Evolutionary conservation across 768 basidiomycete genomes (phyloP), one percentile per base, ranked within the genome.

Genomic region (Lentinula sp.): DNA sequence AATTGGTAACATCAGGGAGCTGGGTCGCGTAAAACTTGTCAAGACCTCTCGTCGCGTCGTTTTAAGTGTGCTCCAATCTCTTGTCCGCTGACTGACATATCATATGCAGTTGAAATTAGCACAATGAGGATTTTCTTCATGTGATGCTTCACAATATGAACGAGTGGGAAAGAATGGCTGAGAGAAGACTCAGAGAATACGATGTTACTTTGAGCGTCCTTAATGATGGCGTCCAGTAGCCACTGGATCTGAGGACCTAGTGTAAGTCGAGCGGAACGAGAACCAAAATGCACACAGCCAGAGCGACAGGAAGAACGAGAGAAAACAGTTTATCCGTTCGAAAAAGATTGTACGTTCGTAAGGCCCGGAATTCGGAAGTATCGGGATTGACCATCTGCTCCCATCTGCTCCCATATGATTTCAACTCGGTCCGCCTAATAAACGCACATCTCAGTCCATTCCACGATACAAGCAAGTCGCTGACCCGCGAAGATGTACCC

Each of bases 11-110:
- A 54, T 54, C 18, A 18, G 20, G 50, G 35, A 33, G n/a, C 33
- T 16, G 28, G 39, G 56, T 15, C 35, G 35, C 64, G 46, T 13
- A 41, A 12, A 69, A 45, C 20, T 52, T 51, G 32, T 35, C 48
- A n/a, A 54, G 50, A 46, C 55, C 36, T 48, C 28, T 57, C 42
- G 32, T 28, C 28, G 41, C 55, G 20, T 23, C 12, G n/a, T 56
- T 56, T 54, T 54, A 54, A 37, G 20, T 20, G 37, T 54, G 18
- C 10, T 39, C 15, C 15, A 9, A 23, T 10, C n/a, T 20, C 18
- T 48, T 48, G 46, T 48, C 46, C 46, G 46, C 46, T 48, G 46
- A 48, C 46, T 48, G 18, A 20, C 8, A 3, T 20, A 48, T 48
- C 46, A 48, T 48, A 48, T 48, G 46, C 46, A 48, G 46, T 20